Percentiles rank a stretch among this genome's conserved stretches.
Conservation (phyloP, 345 rosid genomes). For the Eutrema heterophyllum region DNA sequence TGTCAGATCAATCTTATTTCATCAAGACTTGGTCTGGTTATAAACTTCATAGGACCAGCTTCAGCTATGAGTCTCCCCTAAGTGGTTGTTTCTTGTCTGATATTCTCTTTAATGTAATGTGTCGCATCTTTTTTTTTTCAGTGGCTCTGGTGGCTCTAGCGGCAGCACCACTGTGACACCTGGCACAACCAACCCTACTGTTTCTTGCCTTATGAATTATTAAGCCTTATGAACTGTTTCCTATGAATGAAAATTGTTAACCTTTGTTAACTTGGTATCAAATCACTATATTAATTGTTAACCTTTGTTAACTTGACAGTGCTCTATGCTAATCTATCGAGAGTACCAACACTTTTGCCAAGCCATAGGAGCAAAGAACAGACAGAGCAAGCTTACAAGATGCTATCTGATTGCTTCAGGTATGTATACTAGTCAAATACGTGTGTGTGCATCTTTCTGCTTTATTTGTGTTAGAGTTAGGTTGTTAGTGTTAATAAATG, state of each 20-base stretch:
- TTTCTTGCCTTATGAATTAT: neutral
- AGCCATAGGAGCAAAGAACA: slow-evolving; percentile 70
- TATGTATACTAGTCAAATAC: slow-evolving; percentile 11
- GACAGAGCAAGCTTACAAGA: slow-evolving; percentile 59
- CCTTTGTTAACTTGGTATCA: neutral
- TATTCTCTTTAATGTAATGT: neutral
- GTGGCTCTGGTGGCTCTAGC: slow-evolving; percentile 17
- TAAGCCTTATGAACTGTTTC: neutral
- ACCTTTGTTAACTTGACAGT: too few species aligned
- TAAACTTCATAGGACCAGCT: neutral
- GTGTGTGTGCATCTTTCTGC: neutral
- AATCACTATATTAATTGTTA: neutral
- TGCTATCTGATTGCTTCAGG: slow-evolving; percentile 85
- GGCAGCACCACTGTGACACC: slow-evolving; percentile 28
- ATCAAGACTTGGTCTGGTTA: slow-evolving; percentile 5
- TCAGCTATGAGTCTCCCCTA: neutral
- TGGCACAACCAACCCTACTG: slow-evolving; percentile 20
- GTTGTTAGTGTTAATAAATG: too few species aligned
- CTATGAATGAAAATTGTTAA: neutral
- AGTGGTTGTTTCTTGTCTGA: neutral
- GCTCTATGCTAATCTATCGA: slow-evolving; percentile 65
- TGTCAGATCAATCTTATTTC: too few species aligned
- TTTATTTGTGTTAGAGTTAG: too few species aligned
- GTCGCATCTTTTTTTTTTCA: neutral
- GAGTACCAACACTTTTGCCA: slow-evolving; percentile 70